These are phyloP conservation scores for Nepenthes mirabilis DNA, from an alignment of 148 eudicot genomes.

Conservation along the genomic window DNA sequence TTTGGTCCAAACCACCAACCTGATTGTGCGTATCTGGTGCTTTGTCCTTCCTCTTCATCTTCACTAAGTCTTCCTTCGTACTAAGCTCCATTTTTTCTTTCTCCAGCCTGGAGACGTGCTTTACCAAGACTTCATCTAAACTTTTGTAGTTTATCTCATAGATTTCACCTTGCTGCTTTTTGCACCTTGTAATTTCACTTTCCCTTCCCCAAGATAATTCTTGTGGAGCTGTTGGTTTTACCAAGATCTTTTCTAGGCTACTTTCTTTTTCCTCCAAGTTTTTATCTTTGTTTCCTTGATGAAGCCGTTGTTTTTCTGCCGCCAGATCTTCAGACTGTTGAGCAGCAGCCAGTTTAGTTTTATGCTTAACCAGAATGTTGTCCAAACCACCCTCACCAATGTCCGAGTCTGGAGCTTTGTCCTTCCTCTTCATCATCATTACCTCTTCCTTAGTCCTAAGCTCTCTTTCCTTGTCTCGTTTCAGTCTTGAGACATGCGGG, in stretches of 20 bases:
- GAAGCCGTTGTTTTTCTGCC: too few species aligned
- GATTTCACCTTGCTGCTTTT: constrained; percentile 11
- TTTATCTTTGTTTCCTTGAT: constrained; percentile 4
- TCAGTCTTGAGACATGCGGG: constrained; percentile 61
- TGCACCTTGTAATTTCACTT: constrained; percentile 2
- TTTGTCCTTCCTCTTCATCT: constrained; percentile 25
- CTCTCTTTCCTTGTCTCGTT: constrained; percentile 61
- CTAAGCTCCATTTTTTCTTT: constrained; percentile 33
- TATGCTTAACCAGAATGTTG: constrained; percentile 55
- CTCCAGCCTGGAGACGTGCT: constrained; percentile 65
- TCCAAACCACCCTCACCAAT: constrained; percentile 53
- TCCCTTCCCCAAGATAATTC: constrained; percentile 8
- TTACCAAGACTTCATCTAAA: constrained; percentile 55
- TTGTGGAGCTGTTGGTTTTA: constrained; percentile 10
- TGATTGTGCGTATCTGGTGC: constrained; percentile 10
- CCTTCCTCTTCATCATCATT: constrained; percentile 26
- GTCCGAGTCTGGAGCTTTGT: constrained; percentile 10
- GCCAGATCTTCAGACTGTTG: not conserved
- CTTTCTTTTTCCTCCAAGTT: constrained; percentile 9
- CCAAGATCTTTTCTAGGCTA: not conserved
- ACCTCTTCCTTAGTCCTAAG: constrained; percentile 11
- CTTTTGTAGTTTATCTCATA: constrained; percentile 24
- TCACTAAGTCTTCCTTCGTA: constrained; percentile 12
- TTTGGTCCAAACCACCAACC: constrained; percentile 66
- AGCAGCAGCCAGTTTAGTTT: constrained; percentile 28